phyloP scores from a whole-genome alignment of 495 filamentous ascomycete genomes.

The Massariosphaeria phaeospora region DNA sequence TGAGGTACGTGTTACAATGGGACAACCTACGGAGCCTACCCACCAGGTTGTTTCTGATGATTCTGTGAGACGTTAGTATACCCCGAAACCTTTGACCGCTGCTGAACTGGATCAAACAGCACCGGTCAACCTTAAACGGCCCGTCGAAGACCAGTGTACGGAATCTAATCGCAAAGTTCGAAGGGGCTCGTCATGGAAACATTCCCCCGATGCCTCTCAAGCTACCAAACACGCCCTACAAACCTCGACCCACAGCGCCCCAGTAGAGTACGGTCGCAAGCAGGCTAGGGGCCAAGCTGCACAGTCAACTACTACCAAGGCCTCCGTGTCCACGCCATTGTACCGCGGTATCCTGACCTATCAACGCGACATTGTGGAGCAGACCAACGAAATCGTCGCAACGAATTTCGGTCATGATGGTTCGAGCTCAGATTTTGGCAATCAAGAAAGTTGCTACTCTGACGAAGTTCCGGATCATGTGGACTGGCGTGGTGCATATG shows the following conservation, averaged over 20 bases:
- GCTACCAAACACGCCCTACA: conserved; percentile 1
- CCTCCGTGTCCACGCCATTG: too few relatives aligned
- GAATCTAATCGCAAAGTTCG: conserved; percentile 10
- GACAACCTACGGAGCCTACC: neutral
- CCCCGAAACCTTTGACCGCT: conserved; percentile 2
- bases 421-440: neutral
- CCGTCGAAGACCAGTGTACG: neutral
- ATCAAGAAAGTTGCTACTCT: conserved; percentile 8
- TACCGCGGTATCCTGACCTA: too few relatives aligned
- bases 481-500: conserved; percentile 17
- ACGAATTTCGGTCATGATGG: conserved; percentile 14
- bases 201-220: neutral
- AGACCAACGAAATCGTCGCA: neutral
- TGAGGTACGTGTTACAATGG: conserved; percentile 2
- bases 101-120: conserved; percentile 8
- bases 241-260: neutral
- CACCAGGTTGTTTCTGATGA: neutral
- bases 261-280: neutral
- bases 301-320: neutral
- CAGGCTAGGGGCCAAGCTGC: neutral
- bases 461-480: conserved; percentile 11
- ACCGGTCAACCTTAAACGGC: neutral
- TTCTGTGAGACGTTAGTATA: conserved; percentile 8
- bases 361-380: neutral
- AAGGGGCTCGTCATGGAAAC: conserved; percentile 1